Evolutionary conservation across 805 yeast species (phyloP), one percentile per base, ranked within the genome.

Genomic region (Nakazawaea peltata): DNA sequence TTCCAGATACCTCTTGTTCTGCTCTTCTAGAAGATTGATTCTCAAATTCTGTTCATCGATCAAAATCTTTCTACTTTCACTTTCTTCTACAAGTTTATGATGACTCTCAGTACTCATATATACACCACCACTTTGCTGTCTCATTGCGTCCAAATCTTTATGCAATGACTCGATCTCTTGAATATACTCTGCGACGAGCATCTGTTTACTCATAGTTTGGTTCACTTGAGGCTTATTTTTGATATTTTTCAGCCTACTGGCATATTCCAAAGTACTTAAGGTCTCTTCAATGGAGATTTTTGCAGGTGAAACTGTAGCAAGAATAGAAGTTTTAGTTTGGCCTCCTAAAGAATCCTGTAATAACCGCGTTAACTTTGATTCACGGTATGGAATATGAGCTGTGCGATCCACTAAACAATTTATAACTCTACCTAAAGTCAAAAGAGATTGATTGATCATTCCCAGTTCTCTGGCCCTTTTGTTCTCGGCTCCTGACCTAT

Each of bases 381-480:
- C 94, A 43, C 94, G 58, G 51, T 86, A 87, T 0, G 96, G 95
- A 22, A 87, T 72, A 51, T 85, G 95, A 2, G 69, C 57, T 13
- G 71, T 67, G 32, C 65, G 65, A 40, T 73, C 81, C 2, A 74
- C 81, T 13, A 78, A 57, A 2, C 75, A 65, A 50, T 81, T 85
- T 28, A 87, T 85, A 2, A 87, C 95, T 43, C 94, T 66, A 1
- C 96, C 96, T 26, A 87, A 64, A 0, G 95, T 78, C 33, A 87
- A 61, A 42, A 83, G 59, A 50, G 88, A 80, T 53, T 86, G 94
- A 52, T 88, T 87, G 35, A 85, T 85, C 41, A 84, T 76, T 0
- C 95, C 95, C 0, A 95, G 94, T 52, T 87, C 96, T 44, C 85
- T 75, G 0, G 94, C 95, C 30, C 95, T 67, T 51, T 75, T 81